Base-by-base conservation (phyloP, 2,329 filamentous ascomycete species). In the Simplicillium sp. region DNA sequence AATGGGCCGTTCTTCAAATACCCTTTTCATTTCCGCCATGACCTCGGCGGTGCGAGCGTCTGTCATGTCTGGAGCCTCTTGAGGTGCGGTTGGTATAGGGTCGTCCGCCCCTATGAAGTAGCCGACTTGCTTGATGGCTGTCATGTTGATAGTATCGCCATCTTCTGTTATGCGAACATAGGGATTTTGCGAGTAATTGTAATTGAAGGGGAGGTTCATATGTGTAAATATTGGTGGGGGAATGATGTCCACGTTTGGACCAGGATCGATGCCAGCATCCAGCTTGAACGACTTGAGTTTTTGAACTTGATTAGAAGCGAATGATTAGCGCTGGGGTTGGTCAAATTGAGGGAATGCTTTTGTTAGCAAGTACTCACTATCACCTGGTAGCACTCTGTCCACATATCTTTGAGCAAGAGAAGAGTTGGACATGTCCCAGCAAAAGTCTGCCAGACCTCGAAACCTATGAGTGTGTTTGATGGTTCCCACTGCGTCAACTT, bases 381-480 rank as follows among this genome's bases (percentile, higher is more conserved):
- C 73, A 46, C 84, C 80, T 2, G 82, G 75, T 7, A 92, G 63
- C 18, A 94, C 69, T 41, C 82, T 76, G 3, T 88, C 71, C 39
- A 77, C 73, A 43, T 96, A 79, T 44, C 80, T 77, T 28, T 72
- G 71, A 52, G 88, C 78, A 57, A 94, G 86, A 0, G 74, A 66
- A 36, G 82, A 82, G 29, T 75, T 71, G 12, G 71, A 71, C 38
- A 83, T 80, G 16, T 85, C 79, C 61, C 82, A 90, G 53, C 94
- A 87, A 54, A 94, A 94, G 60, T 97, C 90, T 8, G 87, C 82
- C 48, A 94, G 71, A 73, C 81, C 81, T 56, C 90, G 77, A 60
- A 94, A 98, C 31, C 90, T 78, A 67, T 97, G 88, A 1, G 84
- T 92, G 50, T 86, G 79, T 41, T 80, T 77, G 45, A 96, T 75